A percentile compares a stretch with the other conserved stretches of the same genome.
These are phyloP conservation scores for Myxozyma neotropica DNA, from an alignment of 805 yeast species.

Conservation along the genomic window DNA sequence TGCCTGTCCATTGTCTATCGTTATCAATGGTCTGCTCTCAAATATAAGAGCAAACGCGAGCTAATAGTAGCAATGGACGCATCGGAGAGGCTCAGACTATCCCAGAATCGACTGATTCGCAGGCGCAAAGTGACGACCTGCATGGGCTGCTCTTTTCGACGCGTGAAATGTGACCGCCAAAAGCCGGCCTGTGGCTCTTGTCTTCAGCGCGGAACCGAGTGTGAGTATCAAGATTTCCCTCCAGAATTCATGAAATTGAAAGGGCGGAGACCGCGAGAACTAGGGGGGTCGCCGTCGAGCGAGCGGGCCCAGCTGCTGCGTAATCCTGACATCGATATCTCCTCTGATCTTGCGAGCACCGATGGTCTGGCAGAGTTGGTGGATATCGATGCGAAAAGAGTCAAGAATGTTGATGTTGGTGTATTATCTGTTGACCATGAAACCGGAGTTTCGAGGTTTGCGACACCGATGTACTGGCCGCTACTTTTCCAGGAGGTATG, in stretches of 20 bases:
- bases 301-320: background rate
- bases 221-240: slow-evolving; percentile 6
- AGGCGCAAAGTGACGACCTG: slow-evolving; percentile 10
- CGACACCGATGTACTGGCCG: slow-evolving; percentile 10
- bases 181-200: slow-evolving; percentile 4
- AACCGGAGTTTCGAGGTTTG: slow-evolving; percentile 9
- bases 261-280: background rate
- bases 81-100: background rate
- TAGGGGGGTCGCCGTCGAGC: background rate
- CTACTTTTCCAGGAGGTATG: background rate
- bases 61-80: background rate
- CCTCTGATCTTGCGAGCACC: background rate
- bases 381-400: background rate
- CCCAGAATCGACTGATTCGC: background rate
- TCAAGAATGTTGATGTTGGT: background rate
- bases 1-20: too few relatives aligned
- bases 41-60: too few relatives aligned
- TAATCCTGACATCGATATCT: background rate
- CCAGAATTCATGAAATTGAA: background rate
- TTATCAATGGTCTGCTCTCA: too few relatives aligned
- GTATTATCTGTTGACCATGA: slow-evolving; percentile 1
- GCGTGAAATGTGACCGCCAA: slow-evolving; percentile 6
- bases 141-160: background rate
- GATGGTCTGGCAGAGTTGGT: background rate
- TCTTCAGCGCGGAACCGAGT: background rate